Evolutionary conservation across 345 rosid species (phyloP).

Genomic region (Salix koriyanagi): DNA sequence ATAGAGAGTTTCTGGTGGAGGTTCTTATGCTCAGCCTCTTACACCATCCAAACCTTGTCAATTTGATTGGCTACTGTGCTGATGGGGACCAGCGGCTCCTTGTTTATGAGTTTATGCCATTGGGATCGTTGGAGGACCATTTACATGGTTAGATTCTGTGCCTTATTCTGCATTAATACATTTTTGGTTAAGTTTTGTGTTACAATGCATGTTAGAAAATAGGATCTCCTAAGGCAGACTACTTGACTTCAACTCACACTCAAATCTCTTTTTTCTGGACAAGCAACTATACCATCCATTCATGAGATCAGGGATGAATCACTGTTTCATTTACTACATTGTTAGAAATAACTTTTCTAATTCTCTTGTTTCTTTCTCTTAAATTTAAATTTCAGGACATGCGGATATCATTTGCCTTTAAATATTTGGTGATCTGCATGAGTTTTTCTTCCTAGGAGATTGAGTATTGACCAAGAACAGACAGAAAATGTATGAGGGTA

Average conservation of each 20-base stretch:
- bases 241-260: neutral
- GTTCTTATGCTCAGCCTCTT: conserved; percentile 96
- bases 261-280: neutral
- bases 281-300: neutral
- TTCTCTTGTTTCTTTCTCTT: neutral
- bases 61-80: conserved; percentile 94
- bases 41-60: conserved; percentile 91
- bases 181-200: conserved; percentile 1
- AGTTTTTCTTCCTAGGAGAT: neutral
- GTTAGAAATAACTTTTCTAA: neutral
- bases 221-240: neutral
- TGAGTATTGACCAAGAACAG: neutral
- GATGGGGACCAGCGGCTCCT: conserved; percentile 98
- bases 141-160: conserved; percentile 65
- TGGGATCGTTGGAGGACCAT: conserved; percentile 94
- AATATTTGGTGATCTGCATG: neutral
- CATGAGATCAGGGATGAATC: neutral
- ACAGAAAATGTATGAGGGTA: neutral
- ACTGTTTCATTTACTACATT: neutral
- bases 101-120: conserved; percentile 92
- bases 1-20: conserved; percentile 95
- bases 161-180: neutral
- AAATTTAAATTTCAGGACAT: neutral
- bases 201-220: neutral
- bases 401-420: neutral